phyloP scores from a whole-genome alignment of 2,329 filamentous ascomycete species.

The Paramyrothecium sp. region DNA sequence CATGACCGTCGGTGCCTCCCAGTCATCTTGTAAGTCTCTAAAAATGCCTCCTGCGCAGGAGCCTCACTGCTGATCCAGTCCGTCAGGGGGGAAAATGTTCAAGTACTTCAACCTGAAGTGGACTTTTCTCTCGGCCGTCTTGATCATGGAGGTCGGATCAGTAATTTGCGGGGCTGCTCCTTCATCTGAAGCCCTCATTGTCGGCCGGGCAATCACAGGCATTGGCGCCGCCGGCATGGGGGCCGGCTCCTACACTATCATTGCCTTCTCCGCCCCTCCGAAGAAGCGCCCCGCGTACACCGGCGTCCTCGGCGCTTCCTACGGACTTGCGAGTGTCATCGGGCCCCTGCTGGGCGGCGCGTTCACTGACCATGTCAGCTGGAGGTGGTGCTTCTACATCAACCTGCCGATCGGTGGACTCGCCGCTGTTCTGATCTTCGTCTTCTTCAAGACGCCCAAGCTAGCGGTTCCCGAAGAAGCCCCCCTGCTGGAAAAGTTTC shows the following conservation, averaged over 20 bases:
- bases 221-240: conserved; percentile 48
- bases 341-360: conserved; percentile 35
- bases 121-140: conserved; percentile 45
- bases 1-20: conserved; percentile 43
- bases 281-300: conserved; percentile 33
- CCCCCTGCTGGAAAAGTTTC: conserved; percentile 39
- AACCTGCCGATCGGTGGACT: conserved; percentile 34
- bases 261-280: conserved; percentile 39
- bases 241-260: conserved; percentile 48
- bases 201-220: conserved; percentile 48
- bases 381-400: conserved; percentile 41
- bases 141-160: conserved; percentile 49
- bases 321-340: conserved; percentile 33
- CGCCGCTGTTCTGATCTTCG: conserved; percentile 30
- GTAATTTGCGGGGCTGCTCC: conserved; percentile 25
- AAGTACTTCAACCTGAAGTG: conserved; percentile 52
- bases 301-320: conserved; percentile 34
- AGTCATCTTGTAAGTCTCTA: conserved; percentile 40
- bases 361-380: conserved; percentile 33
- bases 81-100: conserved; percentile 47
- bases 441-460: conserved; percentile 41
- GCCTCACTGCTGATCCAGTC: no score
- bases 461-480: conserved; percentile 34
- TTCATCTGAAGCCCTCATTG: conserved; percentile 49
- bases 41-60: no score